These are phyloP conservation scores for Dactylella cylindrospora DNA, from an alignment of 2,329 filamentous ascomycete species.

Conservation along the genomic window DNA sequence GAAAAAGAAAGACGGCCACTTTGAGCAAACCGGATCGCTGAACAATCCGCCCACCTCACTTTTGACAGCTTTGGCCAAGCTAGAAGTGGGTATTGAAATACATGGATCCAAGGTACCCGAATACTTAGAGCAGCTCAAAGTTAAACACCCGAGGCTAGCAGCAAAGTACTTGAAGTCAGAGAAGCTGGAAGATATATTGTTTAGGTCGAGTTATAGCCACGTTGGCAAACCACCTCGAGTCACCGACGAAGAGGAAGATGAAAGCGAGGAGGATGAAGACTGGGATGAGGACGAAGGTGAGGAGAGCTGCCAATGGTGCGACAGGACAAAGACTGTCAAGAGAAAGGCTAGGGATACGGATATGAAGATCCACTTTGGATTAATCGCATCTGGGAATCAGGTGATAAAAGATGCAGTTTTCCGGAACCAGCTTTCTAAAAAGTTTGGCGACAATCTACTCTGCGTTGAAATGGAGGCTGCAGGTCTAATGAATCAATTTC, in stretches of 20 bases:
- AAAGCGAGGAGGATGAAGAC: background rate
- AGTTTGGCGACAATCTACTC: background rate
- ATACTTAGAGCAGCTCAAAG: slow-evolving; percentile 43
- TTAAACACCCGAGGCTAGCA: slow-evolving; percentile 40
- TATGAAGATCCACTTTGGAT: slow-evolving; percentile 20
- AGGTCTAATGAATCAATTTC: slow-evolving; percentile 9
- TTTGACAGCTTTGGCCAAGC: slow-evolving; percentile 43
- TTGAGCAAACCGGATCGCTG: slow-evolving; percentile 44
- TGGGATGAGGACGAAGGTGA: slow-evolving; percentile 7
- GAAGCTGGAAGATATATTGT: slow-evolving; percentile 43
- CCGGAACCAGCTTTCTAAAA: slow-evolving; percentile 6
- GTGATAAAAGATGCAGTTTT: slow-evolving; percentile 7
- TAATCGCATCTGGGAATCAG: slow-evolving; percentile 13
- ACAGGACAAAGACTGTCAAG: slow-evolving; percentile 4
- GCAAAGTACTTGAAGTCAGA: slow-evolving; percentile 43
- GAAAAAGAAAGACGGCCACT: slow-evolving; percentile 36
- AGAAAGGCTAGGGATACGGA: slow-evolving; percentile 8
- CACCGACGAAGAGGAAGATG: no score
- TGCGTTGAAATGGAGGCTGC: slow-evolving; percentile 16
- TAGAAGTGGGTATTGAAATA: slow-evolving; percentile 40
- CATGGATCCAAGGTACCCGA: slow-evolving; percentile 41
- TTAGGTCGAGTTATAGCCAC: slow-evolving; percentile 26
- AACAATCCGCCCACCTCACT: slow-evolving; percentile 46
- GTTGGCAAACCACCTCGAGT: no score
- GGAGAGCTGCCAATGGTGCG: slow-evolving; percentile 2